phyloP scores from a whole-genome alignment of 2,329 filamentous ascomycete genomes.

The Sclerotinia minor region DNA sequence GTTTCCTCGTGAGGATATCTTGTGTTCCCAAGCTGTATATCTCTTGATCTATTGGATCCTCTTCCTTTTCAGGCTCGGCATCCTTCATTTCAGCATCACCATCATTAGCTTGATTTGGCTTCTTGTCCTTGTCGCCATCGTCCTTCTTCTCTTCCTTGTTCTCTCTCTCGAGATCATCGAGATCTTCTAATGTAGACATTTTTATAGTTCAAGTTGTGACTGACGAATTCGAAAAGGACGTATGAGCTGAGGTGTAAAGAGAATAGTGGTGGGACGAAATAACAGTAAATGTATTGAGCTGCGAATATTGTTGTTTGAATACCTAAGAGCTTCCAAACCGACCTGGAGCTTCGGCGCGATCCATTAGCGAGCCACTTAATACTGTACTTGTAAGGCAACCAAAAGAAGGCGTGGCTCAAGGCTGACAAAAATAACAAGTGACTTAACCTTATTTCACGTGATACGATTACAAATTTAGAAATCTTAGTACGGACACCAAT shows the following conservation, averaged over 20 bases:
- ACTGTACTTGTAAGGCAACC: slow-evolving; percentile 22
- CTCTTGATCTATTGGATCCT: slow-evolving; percentile 87
- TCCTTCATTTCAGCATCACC: slow-evolving; percentile 93
- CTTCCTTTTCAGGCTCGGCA: slow-evolving; percentile 68
- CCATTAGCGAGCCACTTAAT: slow-evolving; percentile 22
- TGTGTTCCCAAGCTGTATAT: slow-evolving; percentile 90
- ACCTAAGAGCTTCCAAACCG: slow-evolving; percentile 30
- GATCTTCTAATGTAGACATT: slow-evolving; percentile 77
- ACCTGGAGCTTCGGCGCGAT: slow-evolving; percentile 33
- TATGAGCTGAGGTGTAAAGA: background rate
- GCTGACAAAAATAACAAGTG: slow-evolving; percentile 1
- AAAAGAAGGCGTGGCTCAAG: slow-evolving; percentile 26
- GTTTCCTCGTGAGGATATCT: slow-evolving; percentile 88
- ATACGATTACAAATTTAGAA: background rate
- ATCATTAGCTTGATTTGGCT: slow-evolving; percentile 52
- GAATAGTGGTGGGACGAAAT: slow-evolving; percentile 17
- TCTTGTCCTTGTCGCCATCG: slow-evolving; percentile 56
- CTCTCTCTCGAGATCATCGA: slow-evolving; percentile 72
- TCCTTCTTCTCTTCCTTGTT: slow-evolving; percentile 64
- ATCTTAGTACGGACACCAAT: background rate
- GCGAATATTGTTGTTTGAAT: slow-evolving; percentile 27
- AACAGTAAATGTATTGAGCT: slow-evolving; percentile 14
- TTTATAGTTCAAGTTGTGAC: slow-evolving; percentile 36
- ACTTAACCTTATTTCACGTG: background rate
- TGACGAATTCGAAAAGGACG: background rate